phyloP scores from a whole-genome alignment of 164 flowering plant species.

The Nelumbo lutea region DNA sequence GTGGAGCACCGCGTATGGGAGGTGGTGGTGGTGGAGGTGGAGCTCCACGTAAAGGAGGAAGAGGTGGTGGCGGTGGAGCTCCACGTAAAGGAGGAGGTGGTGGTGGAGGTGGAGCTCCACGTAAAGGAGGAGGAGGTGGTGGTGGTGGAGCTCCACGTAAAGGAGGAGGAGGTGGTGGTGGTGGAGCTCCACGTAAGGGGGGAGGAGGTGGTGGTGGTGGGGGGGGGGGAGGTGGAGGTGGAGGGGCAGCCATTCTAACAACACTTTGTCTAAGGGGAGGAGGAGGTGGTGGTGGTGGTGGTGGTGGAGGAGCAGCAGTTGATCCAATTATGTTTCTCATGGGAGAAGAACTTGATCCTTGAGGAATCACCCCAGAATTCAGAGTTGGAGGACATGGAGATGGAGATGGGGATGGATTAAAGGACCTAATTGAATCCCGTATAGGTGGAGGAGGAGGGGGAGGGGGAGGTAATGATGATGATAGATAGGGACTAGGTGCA shows the following conservation, averaged over 20 bases:
- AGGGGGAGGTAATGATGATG: neutral
- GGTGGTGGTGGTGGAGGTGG: slow-evolving; percentile 20
- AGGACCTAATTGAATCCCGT: neutral
- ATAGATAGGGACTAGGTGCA: slow-evolving; percentile 7
- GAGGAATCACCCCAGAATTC: neutral
- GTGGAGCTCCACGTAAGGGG: neutral
- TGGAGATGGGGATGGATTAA: neutral
- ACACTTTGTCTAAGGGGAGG: neutral
- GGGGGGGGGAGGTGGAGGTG: neutral
- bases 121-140: neutral
- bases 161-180: slow-evolving; percentile 30
- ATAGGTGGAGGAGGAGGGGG: neutral
- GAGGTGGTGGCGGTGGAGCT: slow-evolving; percentile 9
- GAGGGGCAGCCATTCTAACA: neutral
- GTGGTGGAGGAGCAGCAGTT: neutral
- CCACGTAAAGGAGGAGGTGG: slow-evolving; percentile 16
- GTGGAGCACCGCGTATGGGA: slow-evolving; percentile 6
- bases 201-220: neutral
- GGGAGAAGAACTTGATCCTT: neutral
- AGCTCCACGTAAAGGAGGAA: neutral
- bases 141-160: neutral
- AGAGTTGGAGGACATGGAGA: neutral
- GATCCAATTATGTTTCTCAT: neutral
- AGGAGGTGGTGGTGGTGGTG: neutral
- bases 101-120: neutral